Evolutionary conservation across 2,329 filamentous ascomycete species (phyloP), one percentile per base, ranked within the genome.

Genomic region (Cytospora mali): DNA sequence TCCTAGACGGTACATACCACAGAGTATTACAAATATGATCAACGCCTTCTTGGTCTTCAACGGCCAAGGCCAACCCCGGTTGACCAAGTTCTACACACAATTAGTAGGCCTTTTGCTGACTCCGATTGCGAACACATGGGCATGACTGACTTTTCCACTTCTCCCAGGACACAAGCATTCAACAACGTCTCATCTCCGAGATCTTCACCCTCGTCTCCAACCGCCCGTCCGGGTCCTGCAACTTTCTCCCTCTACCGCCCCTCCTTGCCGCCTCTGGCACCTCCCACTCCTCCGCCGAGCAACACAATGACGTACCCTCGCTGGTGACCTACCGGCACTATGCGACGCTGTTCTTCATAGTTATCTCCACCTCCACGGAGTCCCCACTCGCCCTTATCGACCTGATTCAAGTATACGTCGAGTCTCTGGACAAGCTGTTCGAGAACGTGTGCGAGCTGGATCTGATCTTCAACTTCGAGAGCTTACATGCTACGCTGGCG

Each of bases 1-100:
- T 31, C 7, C 10, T 1, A 29, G 16, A 33, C 28, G 9, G 6
- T 4, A n/a, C 11, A 31, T 23, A 31, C 42, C n/a, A 25, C 16
- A 31, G 27, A 48, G 10, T 7, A 13, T 13, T 25, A 55, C 66
- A 79, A 69, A 69, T 23, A 99, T 99, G 95, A 98, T 99, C 77
- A 99, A 97, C 82, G 95, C 96, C 33, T 94, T 99, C 66, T 84
- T 99, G 68, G 94, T 99, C 75, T 99, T 99, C 83, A 99, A 99
- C 74, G 97, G 97, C 80, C 92, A 94, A 71, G 95, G 95, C 67
- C 94, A 99, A 78, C 94, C 95, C 42, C 90, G 95, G 61, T 84
- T 99, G 75, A 98, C 94, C 71, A 98, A 98, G 73, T 99, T 99
- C 82, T 99, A 99, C 76, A 97, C 94, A 2, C 94, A 98, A 75